Conservation (phyloP, 768 basidiomycete species). For the Galerina sulciceps region DNA sequence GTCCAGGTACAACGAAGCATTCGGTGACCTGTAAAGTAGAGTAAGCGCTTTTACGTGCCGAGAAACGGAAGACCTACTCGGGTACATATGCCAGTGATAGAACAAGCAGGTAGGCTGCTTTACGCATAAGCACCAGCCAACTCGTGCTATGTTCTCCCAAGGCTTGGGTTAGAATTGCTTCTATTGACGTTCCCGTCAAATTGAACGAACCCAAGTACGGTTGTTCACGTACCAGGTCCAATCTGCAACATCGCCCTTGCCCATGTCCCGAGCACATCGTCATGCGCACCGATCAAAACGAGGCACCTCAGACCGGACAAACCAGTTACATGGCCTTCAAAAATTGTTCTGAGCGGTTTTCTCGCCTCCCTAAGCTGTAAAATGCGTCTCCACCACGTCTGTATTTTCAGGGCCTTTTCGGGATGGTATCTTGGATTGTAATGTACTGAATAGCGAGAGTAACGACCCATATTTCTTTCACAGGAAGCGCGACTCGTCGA, state of each 20-base stretch:
- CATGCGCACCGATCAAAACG: conserved; percentile 61
- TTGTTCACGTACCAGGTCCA: conserved; percentile 34
- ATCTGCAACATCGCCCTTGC: conserved; percentile 36
- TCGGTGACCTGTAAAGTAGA: conserved; percentile 41
- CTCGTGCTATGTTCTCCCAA: conserved; percentile 40
- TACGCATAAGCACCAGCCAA: conserved; percentile 67
- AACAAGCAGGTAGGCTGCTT: conserved; percentile 54
- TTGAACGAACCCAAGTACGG: background rate
- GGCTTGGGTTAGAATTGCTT: conserved; percentile 47
- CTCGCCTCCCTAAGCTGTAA: conserved; percentile 44
- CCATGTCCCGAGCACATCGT: conserved; percentile 53
- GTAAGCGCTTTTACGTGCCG: background rate
- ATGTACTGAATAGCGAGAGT: conserved; percentile 57
- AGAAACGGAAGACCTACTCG: conserved; percentile 41
- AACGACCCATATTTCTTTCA: too few relatives aligned
- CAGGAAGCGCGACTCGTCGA: too few relatives aligned
- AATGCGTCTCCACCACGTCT: conserved; percentile 71
- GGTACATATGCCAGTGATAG: conserved; percentile 51
- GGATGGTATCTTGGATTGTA: conserved; percentile 54
- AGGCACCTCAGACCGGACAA: conserved; percentile 67
- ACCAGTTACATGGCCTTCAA: conserved; percentile 55
- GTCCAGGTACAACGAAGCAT: conserved; percentile 51
- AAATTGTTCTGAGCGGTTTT: conserved; percentile 47
- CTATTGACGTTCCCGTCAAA: background rate
- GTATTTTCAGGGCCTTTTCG: conserved; percentile 64